These are phyloP conservation scores for Sonneratia alba DNA, from an alignment of 345 rosid genomes.

Conservation along the genomic window DNA sequence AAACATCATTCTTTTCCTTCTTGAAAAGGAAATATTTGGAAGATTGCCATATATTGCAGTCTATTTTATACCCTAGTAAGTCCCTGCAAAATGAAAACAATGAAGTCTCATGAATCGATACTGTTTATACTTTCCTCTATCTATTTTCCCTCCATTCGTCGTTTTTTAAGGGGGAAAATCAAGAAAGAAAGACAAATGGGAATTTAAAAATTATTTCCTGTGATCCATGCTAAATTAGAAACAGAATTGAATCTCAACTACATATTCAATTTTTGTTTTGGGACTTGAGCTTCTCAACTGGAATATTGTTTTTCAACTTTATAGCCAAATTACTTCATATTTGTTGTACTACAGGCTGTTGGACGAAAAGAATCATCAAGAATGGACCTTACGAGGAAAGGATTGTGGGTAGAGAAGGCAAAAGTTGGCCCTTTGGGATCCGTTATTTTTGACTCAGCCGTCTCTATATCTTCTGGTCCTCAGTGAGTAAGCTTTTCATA, in stretches of 20 bases:
- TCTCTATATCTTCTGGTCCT: slow-evolving; percentile 56
- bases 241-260: neutral
- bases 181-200: neutral
- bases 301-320: neutral
- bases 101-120: no score
- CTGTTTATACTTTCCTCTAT: no score
- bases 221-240: neutral
- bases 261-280: neutral
- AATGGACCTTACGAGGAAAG: slow-evolving; percentile 59
- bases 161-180: no score
- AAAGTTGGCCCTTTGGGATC: slow-evolving; percentile 93
- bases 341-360: slow-evolving; percentile 41
- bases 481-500: slow-evolving; percentile 48
- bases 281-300: neutral
- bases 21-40: no score
- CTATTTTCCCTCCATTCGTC: no score
- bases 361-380: slow-evolving; percentile 50
- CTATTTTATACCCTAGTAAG: no score
- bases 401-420: slow-evolving; percentile 52
- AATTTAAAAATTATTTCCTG: neutral
- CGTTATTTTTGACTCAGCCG: slow-evolving; percentile 76
- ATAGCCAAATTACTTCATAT: neutral
- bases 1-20: no score
- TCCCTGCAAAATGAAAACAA: no score
- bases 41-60: no score